Evolutionary conservation across 176 grass and related monocot genomes (phyloP), one percentile per base, ranked within the genome.

Genomic region (Eremochloa ophiuroides): DNA sequence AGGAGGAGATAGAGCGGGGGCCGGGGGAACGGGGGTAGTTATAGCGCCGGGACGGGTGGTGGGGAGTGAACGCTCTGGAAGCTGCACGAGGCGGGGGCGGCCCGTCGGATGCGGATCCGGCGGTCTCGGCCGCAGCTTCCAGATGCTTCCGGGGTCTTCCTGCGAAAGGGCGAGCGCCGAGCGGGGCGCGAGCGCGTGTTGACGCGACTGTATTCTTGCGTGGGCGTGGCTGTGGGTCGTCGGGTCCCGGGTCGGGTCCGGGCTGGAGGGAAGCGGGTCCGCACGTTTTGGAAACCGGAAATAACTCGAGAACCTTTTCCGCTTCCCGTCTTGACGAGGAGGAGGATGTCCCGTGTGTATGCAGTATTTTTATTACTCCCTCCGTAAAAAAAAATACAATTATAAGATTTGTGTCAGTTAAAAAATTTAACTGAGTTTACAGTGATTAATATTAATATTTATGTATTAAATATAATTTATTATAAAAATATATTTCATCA

Each of bases 101-200:
- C 3, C 83, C 88, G 88, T 86, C 67, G 1, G 83, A 90, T 90
- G 23, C 16, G 40, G 68, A 90, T 86, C 74, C 47, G 20, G 14
- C 79, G 88, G 88, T 1, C 0, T 0, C 0, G 14, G 0, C 3
- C 31, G 11, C 13, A 46, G 79, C 85, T 94, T 94, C 88, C 31
- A 85, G 91, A 93, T 69, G 61, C 82, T 93, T 93, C 91, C 77
- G 35, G 87, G 10, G 55, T 78, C 66, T 89, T 91, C 82, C 56
- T 15, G 78, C 16, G 66, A 66, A 41, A 55, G 42, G 33, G 58
- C 10, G n/a, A 29, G 8, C 1, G 0, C 7, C 63, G 17, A 3
- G 71, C 39, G 11, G 47, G 48, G 61, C 67, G 67, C 35, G 9
- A 25, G 55, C 69, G 69, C 61, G 64, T 71, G 77, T 65, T 53